Evolutionary conservation across 2,329 filamentous ascomycete genomes (phyloP).

Genomic region (Anthostomella pinea): DNA sequence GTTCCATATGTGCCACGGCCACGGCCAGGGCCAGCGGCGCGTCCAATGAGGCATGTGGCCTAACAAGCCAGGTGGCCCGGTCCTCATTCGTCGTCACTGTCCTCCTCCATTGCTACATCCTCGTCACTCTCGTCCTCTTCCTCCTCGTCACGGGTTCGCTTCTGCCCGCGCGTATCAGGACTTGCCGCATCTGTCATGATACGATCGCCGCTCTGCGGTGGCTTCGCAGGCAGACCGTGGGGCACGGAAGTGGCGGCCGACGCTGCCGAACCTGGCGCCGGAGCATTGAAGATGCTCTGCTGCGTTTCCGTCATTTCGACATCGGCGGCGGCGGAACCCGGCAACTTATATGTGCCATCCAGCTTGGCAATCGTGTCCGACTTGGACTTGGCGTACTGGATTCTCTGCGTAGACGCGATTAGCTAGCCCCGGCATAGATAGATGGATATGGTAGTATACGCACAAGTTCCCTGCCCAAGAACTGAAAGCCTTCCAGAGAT

Average conservation of each 20-base stretch:
- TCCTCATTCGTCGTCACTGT: slow-evolving; percentile 57
- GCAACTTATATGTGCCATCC: slow-evolving; percentile 81
- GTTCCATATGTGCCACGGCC: background rate
- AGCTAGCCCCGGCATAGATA: slow-evolving; percentile 7
- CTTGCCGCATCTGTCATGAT: slow-evolving; percentile 50
- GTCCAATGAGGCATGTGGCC: too few relatives aligned
- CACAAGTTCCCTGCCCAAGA: slow-evolving; percentile 84
- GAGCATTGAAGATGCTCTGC: slow-evolving; percentile 76
- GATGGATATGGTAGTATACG: slow-evolving; percentile 34
- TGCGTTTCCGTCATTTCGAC: slow-evolving; percentile 71
- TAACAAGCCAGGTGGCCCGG: slow-evolving; percentile 52
- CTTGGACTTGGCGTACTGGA: slow-evolving; percentile 86
- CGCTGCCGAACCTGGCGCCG: slow-evolving; percentile 49
- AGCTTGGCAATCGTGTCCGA: slow-evolving; percentile 87
- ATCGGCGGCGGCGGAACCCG: slow-evolving; percentile 50
- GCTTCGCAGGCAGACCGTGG: slow-evolving; percentile 45
- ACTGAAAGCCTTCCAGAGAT: slow-evolving; percentile 77
- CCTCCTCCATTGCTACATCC: slow-evolving; percentile 66
- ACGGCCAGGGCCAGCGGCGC: too few relatives aligned
- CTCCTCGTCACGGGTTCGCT: slow-evolving; percentile 69
- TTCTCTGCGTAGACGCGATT: slow-evolving; percentile 58
- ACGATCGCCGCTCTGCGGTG: slow-evolving; percentile 45
- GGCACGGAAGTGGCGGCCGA: slow-evolving; percentile 36
- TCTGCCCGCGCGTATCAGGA: slow-evolving; percentile 60
- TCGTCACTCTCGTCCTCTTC: slow-evolving; percentile 58